A percentile compares a stretch with the other conserved stretches of the same genome.
These are phyloP conservation scores for Amanita pallidorosea DNA, from an alignment of 768 basidiomycete genomes.

Conservation along the genomic window DNA sequence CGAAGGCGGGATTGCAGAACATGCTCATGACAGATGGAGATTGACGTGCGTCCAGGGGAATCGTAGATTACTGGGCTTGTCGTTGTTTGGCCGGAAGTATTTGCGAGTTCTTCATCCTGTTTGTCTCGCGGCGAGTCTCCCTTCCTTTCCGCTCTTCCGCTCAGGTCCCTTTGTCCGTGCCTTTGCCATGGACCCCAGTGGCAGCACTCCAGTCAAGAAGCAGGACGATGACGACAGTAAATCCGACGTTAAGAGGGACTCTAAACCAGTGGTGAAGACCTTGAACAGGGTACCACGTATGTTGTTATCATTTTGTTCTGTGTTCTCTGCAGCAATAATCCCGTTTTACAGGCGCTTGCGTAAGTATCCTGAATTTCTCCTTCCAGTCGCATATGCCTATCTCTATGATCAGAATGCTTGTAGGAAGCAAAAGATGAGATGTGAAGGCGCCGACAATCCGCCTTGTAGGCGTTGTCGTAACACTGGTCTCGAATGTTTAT, in stretches of 20 bases:
- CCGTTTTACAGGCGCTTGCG: constrained; percentile 58
- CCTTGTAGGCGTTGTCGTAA: constrained; percentile 93
- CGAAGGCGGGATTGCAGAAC: background rate
- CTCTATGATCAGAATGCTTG: constrained; percentile 68
- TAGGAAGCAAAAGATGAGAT: constrained; percentile 95
- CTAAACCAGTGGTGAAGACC: constrained; percentile 66
- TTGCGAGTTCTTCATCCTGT: constrained; percentile 8
- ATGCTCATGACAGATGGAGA: background rate
- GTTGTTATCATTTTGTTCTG: constrained; percentile 22
- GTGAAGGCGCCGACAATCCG: constrained; percentile 92
- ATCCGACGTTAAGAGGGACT: constrained; percentile 44
- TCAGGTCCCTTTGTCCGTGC: constrained; percentile 9
- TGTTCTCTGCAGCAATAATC: constrained; percentile 2
- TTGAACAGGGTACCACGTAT: constrained; percentile 81
- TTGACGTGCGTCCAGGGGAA: background rate
- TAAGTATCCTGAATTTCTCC: constrained; percentile 24
- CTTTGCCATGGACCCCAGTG: constrained; percentile 25
- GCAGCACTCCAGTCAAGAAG: constrained; percentile 38
- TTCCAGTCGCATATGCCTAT: constrained; percentile 11
- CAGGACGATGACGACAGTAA: constrained; percentile 45
- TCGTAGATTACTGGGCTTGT: constrained; percentile 1
- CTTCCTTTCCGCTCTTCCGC: constrained; percentile 10
- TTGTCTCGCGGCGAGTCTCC: constrained; percentile 12
- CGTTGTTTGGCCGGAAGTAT: constrained; percentile 10
- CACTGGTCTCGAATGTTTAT: constrained; percentile 83